These are phyloP conservation scores for Capniomyces stellatus DNA, from an alignment of 371 early-diverging fungal genomes.

Conservation along the genomic window DNA sequence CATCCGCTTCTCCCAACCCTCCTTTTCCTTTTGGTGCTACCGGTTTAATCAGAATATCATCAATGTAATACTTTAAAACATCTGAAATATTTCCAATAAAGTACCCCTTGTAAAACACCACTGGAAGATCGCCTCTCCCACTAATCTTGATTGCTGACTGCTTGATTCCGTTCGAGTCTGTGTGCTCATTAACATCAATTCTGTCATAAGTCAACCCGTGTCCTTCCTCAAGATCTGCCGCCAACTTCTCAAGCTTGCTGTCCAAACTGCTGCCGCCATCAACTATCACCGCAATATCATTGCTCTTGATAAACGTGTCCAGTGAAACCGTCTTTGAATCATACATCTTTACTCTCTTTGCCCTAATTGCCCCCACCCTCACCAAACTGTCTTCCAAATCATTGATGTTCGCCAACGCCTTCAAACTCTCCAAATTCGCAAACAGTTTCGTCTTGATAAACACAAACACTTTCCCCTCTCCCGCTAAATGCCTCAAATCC, in stretches of 20 bases:
- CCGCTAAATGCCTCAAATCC: too few species aligned
- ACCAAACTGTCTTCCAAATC: background rate
- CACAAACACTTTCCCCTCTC: background rate
- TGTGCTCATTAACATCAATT: constrained; percentile 1
- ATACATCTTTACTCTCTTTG: background rate
- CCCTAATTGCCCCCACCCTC: background rate
- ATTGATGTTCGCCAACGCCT: background rate
- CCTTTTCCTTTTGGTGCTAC: background rate
- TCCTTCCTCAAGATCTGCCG: background rate
- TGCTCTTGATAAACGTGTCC: background rate
- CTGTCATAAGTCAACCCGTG: background rate
- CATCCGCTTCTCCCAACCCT: background rate
- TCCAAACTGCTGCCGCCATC: background rate
- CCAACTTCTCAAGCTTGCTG: background rate
- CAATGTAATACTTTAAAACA: background rate
- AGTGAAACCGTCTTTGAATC: background rate
- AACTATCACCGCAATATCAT: background rate
- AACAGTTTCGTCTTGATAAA: background rate
- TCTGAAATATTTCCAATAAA: background rate
- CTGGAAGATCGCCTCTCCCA: background rate
- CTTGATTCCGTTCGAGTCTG: background rate
- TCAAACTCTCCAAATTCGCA: background rate
- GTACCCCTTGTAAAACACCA: background rate
- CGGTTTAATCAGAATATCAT: background rate
- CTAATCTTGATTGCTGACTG: background rate